Conservation (phyloP, 2,329 filamentous ascomycete species). For the Lachnellula hyalina region DNA sequence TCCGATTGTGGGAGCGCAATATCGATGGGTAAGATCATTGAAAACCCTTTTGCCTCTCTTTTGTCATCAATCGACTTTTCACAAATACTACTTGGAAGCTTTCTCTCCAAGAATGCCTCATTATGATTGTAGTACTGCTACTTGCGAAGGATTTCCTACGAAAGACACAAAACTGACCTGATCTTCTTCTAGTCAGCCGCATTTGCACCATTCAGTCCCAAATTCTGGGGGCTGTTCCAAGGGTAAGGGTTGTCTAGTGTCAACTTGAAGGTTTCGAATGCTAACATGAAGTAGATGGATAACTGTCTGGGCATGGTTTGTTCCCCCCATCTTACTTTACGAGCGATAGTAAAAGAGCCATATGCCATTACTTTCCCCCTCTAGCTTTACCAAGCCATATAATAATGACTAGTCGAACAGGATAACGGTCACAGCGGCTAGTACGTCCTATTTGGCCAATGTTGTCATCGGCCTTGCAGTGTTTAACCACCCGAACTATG, state of each 20-base stretch:
- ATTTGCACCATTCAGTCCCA: slow-evolving; percentile 7
- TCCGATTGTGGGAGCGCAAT: slow-evolving; percentile 9
- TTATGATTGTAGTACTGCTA: too few relatives aligned
- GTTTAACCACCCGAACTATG: slow-evolving; percentile 32
- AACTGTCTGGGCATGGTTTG: slow-evolving; percentile 3
- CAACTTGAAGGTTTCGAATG: background rate
- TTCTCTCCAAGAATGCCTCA: too few relatives aligned
- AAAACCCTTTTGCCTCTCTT: too few relatives aligned
- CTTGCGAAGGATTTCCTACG: too few relatives aligned
- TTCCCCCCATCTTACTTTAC: background rate
- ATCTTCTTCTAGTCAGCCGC: slow-evolving; percentile 2
- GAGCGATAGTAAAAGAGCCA: background rate
- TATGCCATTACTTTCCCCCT: background rate
- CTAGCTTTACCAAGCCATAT: background rate
- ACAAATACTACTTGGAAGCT: too few relatives aligned
- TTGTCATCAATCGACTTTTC: too few relatives aligned
- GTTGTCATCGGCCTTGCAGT: slow-evolving; percentile 6
- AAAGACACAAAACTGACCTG: too few relatives aligned
- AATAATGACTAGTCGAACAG: slow-evolving; percentile 1
- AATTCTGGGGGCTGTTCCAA: slow-evolving; percentile 12
- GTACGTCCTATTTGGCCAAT: slow-evolving; percentile 7
- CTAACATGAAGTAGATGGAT: slow-evolving; percentile 1
- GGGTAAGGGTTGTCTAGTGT: background rate
- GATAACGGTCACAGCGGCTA: slow-evolving; percentile 8
- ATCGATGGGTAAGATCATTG: slow-evolving; percentile 1